Base-by-base conservation (phyloP, 768 basidiomycete species). In the Lanmaoa rubissima region DNA sequence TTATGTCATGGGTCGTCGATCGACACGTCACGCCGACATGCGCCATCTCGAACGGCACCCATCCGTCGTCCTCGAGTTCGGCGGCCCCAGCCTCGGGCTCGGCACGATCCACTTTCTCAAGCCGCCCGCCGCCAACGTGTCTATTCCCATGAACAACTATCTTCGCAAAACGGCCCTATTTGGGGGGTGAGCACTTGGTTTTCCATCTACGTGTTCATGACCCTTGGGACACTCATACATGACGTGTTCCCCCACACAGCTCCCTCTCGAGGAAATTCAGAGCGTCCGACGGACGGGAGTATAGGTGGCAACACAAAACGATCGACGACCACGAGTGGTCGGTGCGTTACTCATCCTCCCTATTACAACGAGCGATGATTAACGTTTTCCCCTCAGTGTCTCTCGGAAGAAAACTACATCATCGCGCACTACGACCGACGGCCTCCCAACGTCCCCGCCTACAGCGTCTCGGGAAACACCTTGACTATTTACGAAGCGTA, bases 281-380 rank as follows among this genome's bases (percentile, higher is more conserved):
- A 46, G 87, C 79, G 16, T 84, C 83, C 40, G 86, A 90, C 66
- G 87, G 87, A 35, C 76, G 76, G 28, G 87, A 90, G 64, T 90
- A 90, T 61, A 77, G 77, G 67, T 91, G 88, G 88, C 78, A 79
- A 31, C 75, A 83, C 69, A 78, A 78, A 32, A 75, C 74, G 40
- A 69, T 78, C 32, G 75, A 77, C 9, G 83, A 79, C 17, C 87
- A 88, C 56, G 87, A 90, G 72, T 91, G 88, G 88, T 78, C 87
- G 67, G 88, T 90, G 69, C 67, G 88, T 79, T 21, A n/a, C 43
- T 28, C 49, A 14, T 55, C 14, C 52, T 24, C 56, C 39, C 35
- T 41, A 3, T 7, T 19, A 19, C 36, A n/a, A 44, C 60, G 55
- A 47, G 61, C 38, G 41, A 48, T 36, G 50, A 49, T 35, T 41